These are phyloP conservation scores for Jaenimonas drosophilae DNA, from an alignment of 208 protist genomes.

Conservation along the genomic window DNA sequence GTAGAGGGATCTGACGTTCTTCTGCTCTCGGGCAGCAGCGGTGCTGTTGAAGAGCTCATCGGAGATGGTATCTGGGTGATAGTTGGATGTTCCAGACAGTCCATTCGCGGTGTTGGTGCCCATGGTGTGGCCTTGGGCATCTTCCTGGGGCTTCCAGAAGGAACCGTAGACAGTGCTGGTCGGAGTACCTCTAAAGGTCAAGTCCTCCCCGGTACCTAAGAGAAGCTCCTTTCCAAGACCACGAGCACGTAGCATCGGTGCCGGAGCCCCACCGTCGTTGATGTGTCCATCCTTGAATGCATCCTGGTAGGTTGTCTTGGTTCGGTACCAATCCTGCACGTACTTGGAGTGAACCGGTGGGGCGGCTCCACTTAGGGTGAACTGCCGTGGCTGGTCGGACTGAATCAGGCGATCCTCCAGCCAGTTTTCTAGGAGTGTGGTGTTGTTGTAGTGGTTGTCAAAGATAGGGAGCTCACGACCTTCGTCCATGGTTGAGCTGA, in stretches of 20 bases:
- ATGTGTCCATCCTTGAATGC: neutral
- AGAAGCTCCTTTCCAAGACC: slow-evolving; percentile 20
- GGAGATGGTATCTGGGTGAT: no score
- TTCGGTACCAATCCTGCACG: neutral
- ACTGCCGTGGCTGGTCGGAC: neutral
- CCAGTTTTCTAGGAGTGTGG: slow-evolving; percentile 67
- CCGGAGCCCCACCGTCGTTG: neutral
- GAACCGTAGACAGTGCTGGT: slow-evolving; percentile 13
- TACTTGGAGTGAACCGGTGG: neutral
- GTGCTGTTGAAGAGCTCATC: slow-evolving; percentile 2
- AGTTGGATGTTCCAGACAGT: no score
- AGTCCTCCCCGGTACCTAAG: slow-evolving; percentile 7
- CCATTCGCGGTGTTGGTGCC: neutral
- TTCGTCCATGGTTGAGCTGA: neutral
- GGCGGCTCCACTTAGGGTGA: slow-evolving; percentile 8
- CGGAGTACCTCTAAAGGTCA: neutral
- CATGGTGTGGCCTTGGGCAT: neutral
- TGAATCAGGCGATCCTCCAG: slow-evolving; percentile 33
- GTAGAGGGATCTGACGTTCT: slow-evolving; percentile 14
- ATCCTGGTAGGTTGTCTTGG: neutral
- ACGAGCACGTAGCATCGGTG: slow-evolving; percentile 11
- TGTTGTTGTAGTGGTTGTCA: slow-evolving; percentile 59
- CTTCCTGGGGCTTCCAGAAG: neutral
- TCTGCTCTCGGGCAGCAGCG: slow-evolving; percentile 6
- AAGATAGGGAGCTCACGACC: slow-evolving; percentile 14